Conservation (phyloP, 1,284 basidiomycete species). For the Bjerkandera adusta region DNA sequence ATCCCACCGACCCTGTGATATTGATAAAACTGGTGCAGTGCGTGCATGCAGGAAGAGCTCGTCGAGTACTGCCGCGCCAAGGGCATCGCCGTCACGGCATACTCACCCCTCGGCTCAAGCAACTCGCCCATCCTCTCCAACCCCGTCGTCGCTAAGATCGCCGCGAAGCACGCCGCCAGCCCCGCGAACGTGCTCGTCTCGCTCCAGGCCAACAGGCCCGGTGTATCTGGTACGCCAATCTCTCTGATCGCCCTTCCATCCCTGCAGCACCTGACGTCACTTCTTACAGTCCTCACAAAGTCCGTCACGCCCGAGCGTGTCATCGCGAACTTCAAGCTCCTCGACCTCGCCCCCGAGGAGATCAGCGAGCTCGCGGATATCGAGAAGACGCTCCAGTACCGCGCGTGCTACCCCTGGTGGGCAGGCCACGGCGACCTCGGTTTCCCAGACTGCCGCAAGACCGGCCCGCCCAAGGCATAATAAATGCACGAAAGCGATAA, state of each 20-base stretch:
- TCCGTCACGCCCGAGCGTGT: slow-evolving; percentile 62
- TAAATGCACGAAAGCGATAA: no score
- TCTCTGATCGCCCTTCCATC: not conserved
- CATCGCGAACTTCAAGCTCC: slow-evolving; percentile 52
- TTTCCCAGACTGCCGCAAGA: slow-evolving; percentile 52
- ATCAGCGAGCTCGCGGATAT: slow-evolving; percentile 52
- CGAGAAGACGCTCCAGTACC: slow-evolving; percentile 57
- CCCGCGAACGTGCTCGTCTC: slow-evolving; percentile 63
- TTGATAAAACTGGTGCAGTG: slow-evolving; percentile 31
- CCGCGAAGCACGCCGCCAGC: slow-evolving; percentile 48
- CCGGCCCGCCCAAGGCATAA: slow-evolving; percentile 7
- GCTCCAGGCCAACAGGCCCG: slow-evolving; percentile 60
- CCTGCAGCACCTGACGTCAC: slow-evolving; percentile 4
- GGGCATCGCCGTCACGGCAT: slow-evolving; percentile 70
- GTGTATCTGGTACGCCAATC: slow-evolving; percentile 44
- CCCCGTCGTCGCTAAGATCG: slow-evolving; percentile 51
- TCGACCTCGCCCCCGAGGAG: slow-evolving; percentile 58
- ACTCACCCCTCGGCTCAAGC: slow-evolving; percentile 79
- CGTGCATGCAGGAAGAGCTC: slow-evolving; percentile 62
- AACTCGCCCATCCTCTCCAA: slow-evolving; percentile 68
- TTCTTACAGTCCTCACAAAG: slow-evolving; percentile 52
- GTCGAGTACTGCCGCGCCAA: slow-evolving; percentile 58
- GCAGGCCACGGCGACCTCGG: slow-evolving; percentile 62
- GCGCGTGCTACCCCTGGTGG: slow-evolving; percentile 61
- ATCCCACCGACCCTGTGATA: not conserved